Evolutionary conservation across 192 early-diverging fungal species (phyloP).

Genomic region (Entomortierella lignicola): DNA sequence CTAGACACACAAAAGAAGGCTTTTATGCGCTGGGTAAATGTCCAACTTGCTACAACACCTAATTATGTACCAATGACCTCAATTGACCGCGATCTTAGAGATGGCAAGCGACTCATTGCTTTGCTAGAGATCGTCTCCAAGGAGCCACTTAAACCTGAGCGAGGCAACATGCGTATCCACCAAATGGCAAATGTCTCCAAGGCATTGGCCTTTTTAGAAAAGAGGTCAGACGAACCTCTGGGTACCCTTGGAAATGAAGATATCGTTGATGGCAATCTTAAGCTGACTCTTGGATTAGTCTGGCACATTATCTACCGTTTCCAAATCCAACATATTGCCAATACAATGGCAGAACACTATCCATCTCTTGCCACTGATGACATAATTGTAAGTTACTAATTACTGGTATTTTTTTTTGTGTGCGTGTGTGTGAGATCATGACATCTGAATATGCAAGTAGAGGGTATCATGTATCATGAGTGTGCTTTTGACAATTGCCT

Average conservation of each 20-base stretch:
- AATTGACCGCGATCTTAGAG: conserved; percentile 66
- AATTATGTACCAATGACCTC: conserved; percentile 32
- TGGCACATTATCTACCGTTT: conserved; percentile 67
- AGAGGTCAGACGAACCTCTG: conserved; percentile 55
- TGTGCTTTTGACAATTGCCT: too few relatives aligned
- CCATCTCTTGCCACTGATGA: conserved; percentile 36
- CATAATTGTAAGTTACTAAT: conserved; percentile 40
- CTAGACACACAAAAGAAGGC: conserved; percentile 52
- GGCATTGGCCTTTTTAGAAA: conserved; percentile 72
- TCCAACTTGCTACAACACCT: conserved; percentile 50
- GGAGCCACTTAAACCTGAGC: conserved; percentile 75
- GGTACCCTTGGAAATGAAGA: conserved; percentile 76
- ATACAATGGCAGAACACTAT: conserved; percentile 48
- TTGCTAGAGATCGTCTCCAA: conserved; percentile 78
- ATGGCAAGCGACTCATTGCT: conserved; percentile 78
- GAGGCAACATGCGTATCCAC: conserved; percentile 81
- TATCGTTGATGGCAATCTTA: conserved; percentile 81
- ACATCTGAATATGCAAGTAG: neutral
- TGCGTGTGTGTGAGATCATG: neutral
- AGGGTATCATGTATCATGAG: neutral
- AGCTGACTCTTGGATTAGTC: conserved; percentile 69
- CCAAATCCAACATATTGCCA: conserved; percentile 63
- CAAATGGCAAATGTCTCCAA: conserved; percentile 83
- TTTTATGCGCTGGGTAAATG: conserved; percentile 67
- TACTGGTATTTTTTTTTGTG: neutral